Evolutionary conservation across 495 filamentous ascomycete species (phyloP).

Genomic region (Penicillium bovifimosum): DNA sequence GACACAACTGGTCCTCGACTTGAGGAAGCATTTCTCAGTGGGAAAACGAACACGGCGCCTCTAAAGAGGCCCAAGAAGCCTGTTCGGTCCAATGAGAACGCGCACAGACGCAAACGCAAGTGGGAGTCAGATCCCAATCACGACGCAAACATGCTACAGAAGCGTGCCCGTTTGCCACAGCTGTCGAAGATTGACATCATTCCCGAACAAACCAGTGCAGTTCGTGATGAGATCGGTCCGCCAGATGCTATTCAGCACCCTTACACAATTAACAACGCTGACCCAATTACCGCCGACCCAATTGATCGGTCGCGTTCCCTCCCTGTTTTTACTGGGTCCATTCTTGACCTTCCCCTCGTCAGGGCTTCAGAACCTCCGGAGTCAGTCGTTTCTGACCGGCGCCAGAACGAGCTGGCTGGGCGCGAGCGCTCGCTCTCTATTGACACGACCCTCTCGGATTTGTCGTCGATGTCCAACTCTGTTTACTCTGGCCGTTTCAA

Average conservation of each 20-base stretch:
- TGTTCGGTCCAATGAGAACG: slow-evolving; percentile 12
- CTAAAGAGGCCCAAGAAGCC: slow-evolving; percentile 23
- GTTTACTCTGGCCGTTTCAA: slow-evolving; percentile 12
- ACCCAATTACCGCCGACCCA: background rate
- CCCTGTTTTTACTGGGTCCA: background rate
- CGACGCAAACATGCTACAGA: slow-evolving; percentile 20
- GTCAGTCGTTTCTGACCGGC: background rate
- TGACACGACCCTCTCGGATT: slow-evolving; percentile 12
- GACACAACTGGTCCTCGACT: slow-evolving; percentile 20
- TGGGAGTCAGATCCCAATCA: slow-evolving; percentile 27
- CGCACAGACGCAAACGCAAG: slow-evolving; percentile 23
- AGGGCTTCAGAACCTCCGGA: background rate
- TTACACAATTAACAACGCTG: background rate
- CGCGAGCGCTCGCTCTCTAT: slow-evolving; percentile 15
- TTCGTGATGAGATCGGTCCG: slow-evolving; percentile 8
- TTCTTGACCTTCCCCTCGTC: background rate
- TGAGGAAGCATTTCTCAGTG: slow-evolving; percentile 18
- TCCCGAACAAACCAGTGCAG: slow-evolving; percentile 3
- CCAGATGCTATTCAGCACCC: slow-evolving; percentile 8
- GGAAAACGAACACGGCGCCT: slow-evolving; percentile 30
- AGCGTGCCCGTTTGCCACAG: slow-evolving; percentile 26
- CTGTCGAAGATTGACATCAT: slow-evolving; percentile 8
- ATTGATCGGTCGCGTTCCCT: background rate
- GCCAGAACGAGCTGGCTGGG: background rate
- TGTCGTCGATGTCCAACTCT: slow-evolving; percentile 15